phyloP scores from a whole-genome alignment of 371 early-diverging fungal genomes.

The Lichtheimia hyalospora region DNA sequence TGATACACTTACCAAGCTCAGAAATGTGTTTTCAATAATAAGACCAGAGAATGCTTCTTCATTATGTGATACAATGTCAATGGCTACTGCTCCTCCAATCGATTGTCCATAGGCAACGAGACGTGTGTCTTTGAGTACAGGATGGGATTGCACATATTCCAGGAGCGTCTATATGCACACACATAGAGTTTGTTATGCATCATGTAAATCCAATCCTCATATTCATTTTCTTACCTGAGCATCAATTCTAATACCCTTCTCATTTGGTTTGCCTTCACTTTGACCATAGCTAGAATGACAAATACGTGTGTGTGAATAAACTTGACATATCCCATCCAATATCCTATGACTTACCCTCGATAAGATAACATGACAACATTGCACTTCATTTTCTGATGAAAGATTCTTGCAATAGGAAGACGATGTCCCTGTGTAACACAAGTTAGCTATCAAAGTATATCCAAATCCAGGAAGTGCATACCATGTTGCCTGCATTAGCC shows the following conservation, averaged over 20 bases:
- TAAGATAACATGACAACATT: conserved; percentile 96
- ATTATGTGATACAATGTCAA: conserved; percentile 80
- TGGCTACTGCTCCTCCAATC: conserved; percentile 97
- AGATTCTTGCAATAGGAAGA: conserved; percentile 80
- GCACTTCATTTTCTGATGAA: conserved; percentile 63
- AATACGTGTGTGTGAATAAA: background rate
- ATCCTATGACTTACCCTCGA: conserved; percentile 65
- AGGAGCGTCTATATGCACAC: conserved; percentile 60
- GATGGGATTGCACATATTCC: conserved; percentile 76
- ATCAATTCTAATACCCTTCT: conserved; percentile 87
- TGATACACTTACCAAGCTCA: conserved; percentile 66
- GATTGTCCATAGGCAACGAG: conserved; percentile 93
- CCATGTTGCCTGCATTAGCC: conserved; percentile 97
- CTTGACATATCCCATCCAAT: no score
- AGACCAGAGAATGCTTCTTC: conserved; percentile 77
- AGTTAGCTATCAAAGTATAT: background rate
- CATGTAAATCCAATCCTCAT: background rate
- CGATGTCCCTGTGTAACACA: conserved; percentile 73
- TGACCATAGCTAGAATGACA: conserved; percentile 73
- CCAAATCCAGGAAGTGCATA: conserved; percentile 18
- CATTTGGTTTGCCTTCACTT: conserved; percentile 84
- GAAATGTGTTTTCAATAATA: conserved; percentile 95
- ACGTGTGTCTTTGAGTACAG: conserved; percentile 68
- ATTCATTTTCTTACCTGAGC: conserved; percentile 60
- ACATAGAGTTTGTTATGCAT: no score